phyloP scores from a whole-genome alignment of 108 stramenopile genomes.

The Nitzschia sp. region DNA sequence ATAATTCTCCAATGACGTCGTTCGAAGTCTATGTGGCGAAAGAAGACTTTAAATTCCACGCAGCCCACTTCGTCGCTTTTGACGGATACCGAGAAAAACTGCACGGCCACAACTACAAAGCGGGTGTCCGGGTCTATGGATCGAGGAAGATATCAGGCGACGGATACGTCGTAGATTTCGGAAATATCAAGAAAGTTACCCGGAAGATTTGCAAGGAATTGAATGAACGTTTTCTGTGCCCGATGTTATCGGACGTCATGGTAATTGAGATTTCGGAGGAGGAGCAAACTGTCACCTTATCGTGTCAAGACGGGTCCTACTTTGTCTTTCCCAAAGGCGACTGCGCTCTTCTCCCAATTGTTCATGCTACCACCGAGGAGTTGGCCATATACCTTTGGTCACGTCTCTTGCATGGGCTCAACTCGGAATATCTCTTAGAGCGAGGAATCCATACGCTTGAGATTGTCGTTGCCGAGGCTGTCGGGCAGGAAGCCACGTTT shows the following conservation, averaged over 20 bases:
- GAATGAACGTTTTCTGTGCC: conserved; percentile 94
- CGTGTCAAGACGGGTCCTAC: conserved; percentile 85
- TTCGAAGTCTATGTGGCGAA: conserved; percentile 53
- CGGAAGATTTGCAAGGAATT: conserved; percentile 84
- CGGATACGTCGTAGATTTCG: conserved; percentile 96
- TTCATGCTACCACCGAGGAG: conserved; percentile 95
- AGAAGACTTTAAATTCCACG: conserved; percentile 97
- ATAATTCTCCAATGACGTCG: not conserved
- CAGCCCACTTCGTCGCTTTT: conserved; percentile 93
- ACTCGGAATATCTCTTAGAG: conserved; percentile 58
- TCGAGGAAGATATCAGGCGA: conserved; percentile 61
- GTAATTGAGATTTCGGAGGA: conserved; percentile 42
- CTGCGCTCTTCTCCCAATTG: conserved; percentile 89
- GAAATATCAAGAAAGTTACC: conserved; percentile 83
- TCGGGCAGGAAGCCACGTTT: conserved; percentile 85
- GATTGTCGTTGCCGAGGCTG: conserved; percentile 88
- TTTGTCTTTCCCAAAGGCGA: conserved; percentile 85
- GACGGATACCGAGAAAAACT: conserved; percentile 91
- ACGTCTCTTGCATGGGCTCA: conserved; percentile 61
- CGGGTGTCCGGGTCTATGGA: conserved; percentile 77
- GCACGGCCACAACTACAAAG: conserved; percentile 94
- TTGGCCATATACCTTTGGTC: conserved; percentile 88
- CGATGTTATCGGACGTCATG: conserved; percentile 83
- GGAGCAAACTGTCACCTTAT: conserved; percentile 53
- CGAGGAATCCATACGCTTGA: conserved; percentile 89